phyloP scores from a whole-genome alignment of 139 green algal genomes.

The Bryopsis sp. region DNA sequence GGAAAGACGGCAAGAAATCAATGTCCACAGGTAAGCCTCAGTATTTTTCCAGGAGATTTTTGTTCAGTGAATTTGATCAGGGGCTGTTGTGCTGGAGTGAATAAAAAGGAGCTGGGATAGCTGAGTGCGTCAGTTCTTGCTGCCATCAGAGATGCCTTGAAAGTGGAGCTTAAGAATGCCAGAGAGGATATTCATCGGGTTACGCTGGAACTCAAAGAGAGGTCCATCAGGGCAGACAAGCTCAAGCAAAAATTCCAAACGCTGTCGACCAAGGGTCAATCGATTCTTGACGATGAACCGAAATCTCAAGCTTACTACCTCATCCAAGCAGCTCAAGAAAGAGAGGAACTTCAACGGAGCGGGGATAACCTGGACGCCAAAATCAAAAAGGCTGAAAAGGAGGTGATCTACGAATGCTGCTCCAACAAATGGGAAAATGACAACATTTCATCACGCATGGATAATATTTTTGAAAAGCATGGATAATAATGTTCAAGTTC shows the following conservation, averaged over 20 bases:
- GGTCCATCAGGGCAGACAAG: constrained; percentile 38
- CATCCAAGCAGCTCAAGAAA: constrained; percentile 79
- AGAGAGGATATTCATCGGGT: constrained; percentile 69
- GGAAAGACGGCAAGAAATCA: constrained; percentile 66
- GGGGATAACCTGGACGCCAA: constrained; percentile 50
- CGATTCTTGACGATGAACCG: constrained; percentile 31
- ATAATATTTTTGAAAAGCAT: constrained; percentile 8
- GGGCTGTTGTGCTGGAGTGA: not conserved
- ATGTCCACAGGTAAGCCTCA: constrained; percentile 49
- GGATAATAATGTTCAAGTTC: not conserved
- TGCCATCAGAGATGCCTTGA: constrained; percentile 43
- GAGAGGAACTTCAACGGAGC: constrained; percentile 65
- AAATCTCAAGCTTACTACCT: constrained; percentile 78
- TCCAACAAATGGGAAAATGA: not conserved
- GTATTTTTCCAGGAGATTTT: constrained; percentile 2
- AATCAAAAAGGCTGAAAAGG: constrained; percentile 32
- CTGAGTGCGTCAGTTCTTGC: no score
- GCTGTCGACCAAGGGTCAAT: constrained; percentile 39
- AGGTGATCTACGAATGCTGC: not conserved
- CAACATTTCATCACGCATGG: constrained; percentile 4
- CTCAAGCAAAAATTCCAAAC: constrained; percentile 66
- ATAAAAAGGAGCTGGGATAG: not conserved
- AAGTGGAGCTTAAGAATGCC: constrained; percentile 63
- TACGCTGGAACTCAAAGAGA: constrained; percentile 67
- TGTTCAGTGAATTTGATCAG: not conserved